Percentiles rank a stretch among this genome's conserved stretches.
These are phyloP conservation scores for Lecanicillium sp. DNA, from an alignment of 2,329 filamentous ascomycete species.

Conservation along the genomic window DNA sequence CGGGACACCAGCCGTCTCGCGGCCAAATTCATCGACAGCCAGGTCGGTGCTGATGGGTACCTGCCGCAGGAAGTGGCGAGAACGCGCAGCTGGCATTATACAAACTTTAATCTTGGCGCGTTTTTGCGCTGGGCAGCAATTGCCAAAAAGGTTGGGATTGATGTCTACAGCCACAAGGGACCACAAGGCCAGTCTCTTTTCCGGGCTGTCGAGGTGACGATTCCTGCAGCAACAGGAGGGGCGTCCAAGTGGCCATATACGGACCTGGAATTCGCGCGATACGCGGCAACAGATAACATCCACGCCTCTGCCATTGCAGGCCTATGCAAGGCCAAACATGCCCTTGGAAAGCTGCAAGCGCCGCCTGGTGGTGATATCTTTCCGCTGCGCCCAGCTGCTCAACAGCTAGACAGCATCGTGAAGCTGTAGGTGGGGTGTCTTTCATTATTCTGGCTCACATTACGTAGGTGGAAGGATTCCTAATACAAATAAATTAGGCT, in stretches of 20 bases:
- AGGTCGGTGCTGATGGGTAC: slow-evolving; percentile 15
- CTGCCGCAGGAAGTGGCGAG: slow-evolving; percentile 18
- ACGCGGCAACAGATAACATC: slow-evolving; percentile 17
- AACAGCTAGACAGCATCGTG: slow-evolving; percentile 18
- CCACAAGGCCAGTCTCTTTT: slow-evolving; percentile 15
- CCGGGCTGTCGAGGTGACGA: slow-evolving; percentile 15
- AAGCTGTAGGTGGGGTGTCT: slow-evolving; percentile 2
- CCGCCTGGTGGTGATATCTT: slow-evolving; percentile 18
- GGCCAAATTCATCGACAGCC: slow-evolving; percentile 12
- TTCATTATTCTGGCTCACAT: slow-evolving; percentile 2
- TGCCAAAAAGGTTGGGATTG: slow-evolving; percentile 14
- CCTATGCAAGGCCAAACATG: slow-evolving; percentile 11
- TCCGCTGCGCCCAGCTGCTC: slow-evolving; percentile 16
- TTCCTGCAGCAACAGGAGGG: slow-evolving; percentile 15
- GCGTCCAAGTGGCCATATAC: slow-evolving; percentile 13
- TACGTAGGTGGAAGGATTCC: too few species aligned
- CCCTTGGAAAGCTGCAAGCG: slow-evolving; percentile 9
- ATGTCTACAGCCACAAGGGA: slow-evolving; percentile 15
- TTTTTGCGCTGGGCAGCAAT: slow-evolving; percentile 13
- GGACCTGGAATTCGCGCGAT: slow-evolving; percentile 15
- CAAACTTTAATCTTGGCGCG: slow-evolving; percentile 17
- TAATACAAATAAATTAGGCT: too few species aligned
- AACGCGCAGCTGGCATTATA: slow-evolving; percentile 20
- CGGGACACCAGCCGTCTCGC: not conserved
- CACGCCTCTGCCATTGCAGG: slow-evolving; percentile 16